These are phyloP conservation scores for Candolleomyces aberdarensis DNA, from an alignment of 768 basidiomycete genomes.

Conservation along the genomic window DNA sequence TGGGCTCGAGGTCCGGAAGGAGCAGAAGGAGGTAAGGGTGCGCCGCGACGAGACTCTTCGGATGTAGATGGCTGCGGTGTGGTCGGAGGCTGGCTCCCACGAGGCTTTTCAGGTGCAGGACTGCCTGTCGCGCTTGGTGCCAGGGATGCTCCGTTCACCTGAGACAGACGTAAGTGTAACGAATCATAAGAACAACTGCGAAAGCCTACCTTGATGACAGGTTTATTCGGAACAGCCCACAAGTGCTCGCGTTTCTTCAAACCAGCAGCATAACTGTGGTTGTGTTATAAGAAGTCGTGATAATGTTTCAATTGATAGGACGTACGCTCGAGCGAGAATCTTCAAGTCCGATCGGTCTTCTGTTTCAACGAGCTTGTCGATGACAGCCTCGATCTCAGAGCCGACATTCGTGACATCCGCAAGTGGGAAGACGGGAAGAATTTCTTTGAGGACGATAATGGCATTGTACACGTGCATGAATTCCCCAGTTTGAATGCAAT, in stretches of 20 bases:
- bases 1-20: conserved; percentile 58
- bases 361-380: conserved; percentile 64
- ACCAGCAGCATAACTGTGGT: conserved; percentile 63
- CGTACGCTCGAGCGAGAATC: conserved; percentile 74
- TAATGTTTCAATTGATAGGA: conserved; percentile 10
- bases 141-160: conserved; percentile 26
- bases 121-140: conserved; percentile 31
- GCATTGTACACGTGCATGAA: conserved; percentile 98
- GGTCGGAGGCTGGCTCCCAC: conserved; percentile 25
- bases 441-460: conserved; percentile 90
- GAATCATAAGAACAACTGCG: no score
- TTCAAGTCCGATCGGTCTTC: conserved; percentile 86
- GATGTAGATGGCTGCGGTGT: conserved; percentile 28
- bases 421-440: conserved; percentile 85
- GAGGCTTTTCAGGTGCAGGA: conserved; percentile 31
- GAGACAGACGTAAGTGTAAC: neutral
- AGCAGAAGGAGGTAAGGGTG: conserved; percentile 33
- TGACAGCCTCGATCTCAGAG: conserved; percentile 49
- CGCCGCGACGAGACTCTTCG: conserved; percentile 31
- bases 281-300: neutral
- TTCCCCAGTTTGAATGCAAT: conserved; percentile 81
- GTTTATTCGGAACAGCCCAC: conserved; percentile 39
- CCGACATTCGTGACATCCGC: conserved; percentile 57
- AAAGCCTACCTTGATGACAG: conserved; percentile 21
- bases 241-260: conserved; percentile 69